Percentiles rank a stretch among this genome's conserved stretches.
Evolutionary conservation across 2,329 filamentous ascomycete genomes (phyloP).

Genomic region (Alternaria consortialis): DNA sequence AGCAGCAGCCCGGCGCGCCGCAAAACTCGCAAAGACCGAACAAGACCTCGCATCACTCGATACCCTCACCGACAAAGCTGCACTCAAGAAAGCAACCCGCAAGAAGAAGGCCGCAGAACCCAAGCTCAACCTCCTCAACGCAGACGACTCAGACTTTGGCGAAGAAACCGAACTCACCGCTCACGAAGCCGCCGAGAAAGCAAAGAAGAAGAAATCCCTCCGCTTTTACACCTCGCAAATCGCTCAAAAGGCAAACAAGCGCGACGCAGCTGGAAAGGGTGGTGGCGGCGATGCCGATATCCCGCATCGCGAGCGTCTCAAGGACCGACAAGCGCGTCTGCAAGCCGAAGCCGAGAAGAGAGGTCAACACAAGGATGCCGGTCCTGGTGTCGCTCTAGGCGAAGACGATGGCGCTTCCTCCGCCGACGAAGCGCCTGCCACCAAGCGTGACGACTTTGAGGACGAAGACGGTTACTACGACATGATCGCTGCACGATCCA

Average conservation of each 20-base stretch:
- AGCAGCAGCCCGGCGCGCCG: conserved; percentile 62
- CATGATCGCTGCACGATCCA: conserved; percentile 76
- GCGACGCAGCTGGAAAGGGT: conserved; percentile 74
- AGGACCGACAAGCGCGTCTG: conserved; percentile 84
- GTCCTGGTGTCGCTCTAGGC: conserved; percentile 68
- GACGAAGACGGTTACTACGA: conserved; percentile 85
- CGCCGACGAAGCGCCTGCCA: conserved; percentile 62
- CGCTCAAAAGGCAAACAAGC: conserved; percentile 90
- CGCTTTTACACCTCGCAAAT: conserved; percentile 99
- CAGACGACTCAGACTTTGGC: conserved; percentile 87
- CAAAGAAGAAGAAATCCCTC: conserved; percentile 86
- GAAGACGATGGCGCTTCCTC: conserved; percentile 74
- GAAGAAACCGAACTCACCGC: conserved; percentile 84
- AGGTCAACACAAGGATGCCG: conserved; percentile 67
- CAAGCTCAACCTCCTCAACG: conserved; percentile 53
- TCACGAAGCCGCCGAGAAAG: conserved; percentile 84
- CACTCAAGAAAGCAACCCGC: conserved; percentile 59
- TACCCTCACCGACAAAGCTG: conserved; percentile 63
- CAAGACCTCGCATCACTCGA: conserved; percentile 78
- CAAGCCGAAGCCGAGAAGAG: conserved; percentile 88
- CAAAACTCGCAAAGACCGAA: conserved; percentile 66
- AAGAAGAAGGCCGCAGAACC: conserved; percentile 41
- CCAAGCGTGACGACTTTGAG: conserved; percentile 50
- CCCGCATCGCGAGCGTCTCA: conserved; percentile 86
- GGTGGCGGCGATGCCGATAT: conserved; percentile 83